A percentile compares a stretch with the other conserved stretches of the same genome.
These are phyloP conservation scores for Eutrema yunnanense DNA, from an alignment of 345 rosid genomes.

Conservation along the genomic window DNA sequence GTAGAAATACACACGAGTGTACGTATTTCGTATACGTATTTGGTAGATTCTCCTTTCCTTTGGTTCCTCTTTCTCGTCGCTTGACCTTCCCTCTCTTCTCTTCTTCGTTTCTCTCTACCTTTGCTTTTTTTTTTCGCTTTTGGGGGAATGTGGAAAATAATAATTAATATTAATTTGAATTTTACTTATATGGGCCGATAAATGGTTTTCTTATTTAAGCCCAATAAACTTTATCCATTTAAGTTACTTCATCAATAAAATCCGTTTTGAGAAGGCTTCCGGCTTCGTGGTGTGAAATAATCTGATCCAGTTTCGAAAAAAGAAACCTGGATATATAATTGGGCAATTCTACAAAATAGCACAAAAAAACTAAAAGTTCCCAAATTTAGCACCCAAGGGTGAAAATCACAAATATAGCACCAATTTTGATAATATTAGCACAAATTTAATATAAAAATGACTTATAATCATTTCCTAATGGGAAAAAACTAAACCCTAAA, in stretches of 20 bases:
- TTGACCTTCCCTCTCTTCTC: slow-evolving; percentile 10
- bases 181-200: neutral
- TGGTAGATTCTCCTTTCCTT: neutral
- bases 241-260: neutral
- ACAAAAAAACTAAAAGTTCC: no score
- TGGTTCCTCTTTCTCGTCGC: neutral
- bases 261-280: neutral
- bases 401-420: no score
- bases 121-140: neutral
- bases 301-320: no score
- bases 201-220: neutral
- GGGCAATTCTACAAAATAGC: no score
- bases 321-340: neutral
- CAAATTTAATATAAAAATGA: no score
- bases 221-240: neutral
- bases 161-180: slow-evolving; percentile 1
- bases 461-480: no score
- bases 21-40: neutral
- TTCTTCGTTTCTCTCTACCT: neutral
- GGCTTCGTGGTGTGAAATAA: neutral
- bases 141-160: neutral
- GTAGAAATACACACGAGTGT: neutral
- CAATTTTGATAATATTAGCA: no score
- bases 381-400: no score
- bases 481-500: no score